Percentiles rank a stretch among this genome's conserved stretches.
phyloP scores from a whole-genome alignment of 805 yeast genomes.

The Candida rishiriensis region DNA sequence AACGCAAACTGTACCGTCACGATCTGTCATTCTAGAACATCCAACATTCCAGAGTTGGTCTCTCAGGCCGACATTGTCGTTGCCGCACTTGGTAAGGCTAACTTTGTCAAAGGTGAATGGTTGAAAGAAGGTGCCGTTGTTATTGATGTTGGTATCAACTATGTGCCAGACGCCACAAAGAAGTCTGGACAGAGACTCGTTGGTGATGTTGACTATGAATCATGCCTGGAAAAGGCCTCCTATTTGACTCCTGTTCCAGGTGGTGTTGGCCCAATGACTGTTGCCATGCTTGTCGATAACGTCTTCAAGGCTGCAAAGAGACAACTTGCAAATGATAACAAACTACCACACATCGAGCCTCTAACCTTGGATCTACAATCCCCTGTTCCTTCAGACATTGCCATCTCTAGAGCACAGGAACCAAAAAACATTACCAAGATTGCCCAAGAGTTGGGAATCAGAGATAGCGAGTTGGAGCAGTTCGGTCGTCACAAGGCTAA shows the following conservation, averaged over 20 bases:
- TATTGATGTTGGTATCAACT: slow-evolving; percentile 82
- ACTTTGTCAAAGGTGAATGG: slow-evolving; percentile 73
- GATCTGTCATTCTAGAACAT: slow-evolving; percentile 64
- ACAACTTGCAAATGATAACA: slow-evolving; percentile 19
- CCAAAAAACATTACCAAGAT: slow-evolving; percentile 68
- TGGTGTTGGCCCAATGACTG: slow-evolving; percentile 92
- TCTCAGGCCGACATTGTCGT: slow-evolving; percentile 69
- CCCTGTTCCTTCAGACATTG: slow-evolving; percentile 81
- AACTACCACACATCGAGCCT: slow-evolving; percentile 43
- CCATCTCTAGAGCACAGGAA: slow-evolving; percentile 68
- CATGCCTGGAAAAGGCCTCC: slow-evolving; percentile 51
- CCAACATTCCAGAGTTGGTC: slow-evolving; percentile 42
- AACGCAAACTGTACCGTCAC: slow-evolving; percentile 76
- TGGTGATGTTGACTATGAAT: slow-evolving; percentile 71
- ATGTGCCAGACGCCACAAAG: slow-evolving; percentile 57
- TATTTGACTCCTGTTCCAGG: slow-evolving; percentile 87
- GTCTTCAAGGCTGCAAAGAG: slow-evolving; percentile 65
- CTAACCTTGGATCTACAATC: slow-evolving; percentile 48
- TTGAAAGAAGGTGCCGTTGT: slow-evolving; percentile 63
- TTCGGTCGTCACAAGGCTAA: slow-evolving; percentile 77
- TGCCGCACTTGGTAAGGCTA: slow-evolving; percentile 71
- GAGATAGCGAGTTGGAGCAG: slow-evolving; percentile 65
- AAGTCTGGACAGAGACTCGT: slow-evolving; percentile 69
- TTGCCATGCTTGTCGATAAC: slow-evolving; percentile 73
- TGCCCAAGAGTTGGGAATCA: slow-evolving; percentile 65